phyloP scores from a whole-genome alignment of 1,139 yeast species.

The Diutina siamensis region DNA sequence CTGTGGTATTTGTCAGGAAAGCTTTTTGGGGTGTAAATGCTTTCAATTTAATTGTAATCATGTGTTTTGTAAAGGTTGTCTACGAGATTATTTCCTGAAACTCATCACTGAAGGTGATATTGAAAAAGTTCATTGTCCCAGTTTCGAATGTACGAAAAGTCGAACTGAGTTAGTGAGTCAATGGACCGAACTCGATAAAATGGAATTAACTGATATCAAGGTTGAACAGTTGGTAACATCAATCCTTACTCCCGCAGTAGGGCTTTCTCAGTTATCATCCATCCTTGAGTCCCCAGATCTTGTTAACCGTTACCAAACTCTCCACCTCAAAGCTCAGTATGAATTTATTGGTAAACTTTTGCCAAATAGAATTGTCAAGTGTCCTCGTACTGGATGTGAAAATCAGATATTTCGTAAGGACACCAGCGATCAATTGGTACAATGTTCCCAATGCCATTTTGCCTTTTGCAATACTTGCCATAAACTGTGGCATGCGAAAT shows the following conservation, averaged over 20 bases:
- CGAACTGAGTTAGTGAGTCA: slow-evolving; percentile 13
- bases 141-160: slow-evolving; percentile 31
- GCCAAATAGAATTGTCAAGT: slow-evolving; percentile 39
- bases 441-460: slow-evolving; percentile 40
- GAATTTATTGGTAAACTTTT: slow-evolving; percentile 33
- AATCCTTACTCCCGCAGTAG: slow-evolving; percentile 29
- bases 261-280: slow-evolving; percentile 17
- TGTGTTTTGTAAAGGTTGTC: slow-evolving; percentile 41
- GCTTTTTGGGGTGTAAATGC: slow-evolving; percentile 35
- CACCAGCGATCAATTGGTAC: slow-evolving; percentile 39
- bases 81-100: slow-evolving; percentile 32
- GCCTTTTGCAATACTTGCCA: slow-evolving; percentile 53
- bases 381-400: slow-evolving; percentile 38
- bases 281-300: slow-evolving; percentile 17
- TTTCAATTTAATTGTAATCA: slow-evolving; percentile 40
- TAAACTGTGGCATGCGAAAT: slow-evolving; percentile 54
- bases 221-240: slow-evolving; percentile 17
- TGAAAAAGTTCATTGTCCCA: slow-evolving; percentile 49
- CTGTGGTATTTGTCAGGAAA: slow-evolving; percentile 52
- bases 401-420: slow-evolving; percentile 36
- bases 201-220: slow-evolving; percentile 9
- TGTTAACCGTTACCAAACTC: slow-evolving; percentile 25
- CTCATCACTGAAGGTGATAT: slow-evolving; percentile 41
- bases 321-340: slow-evolving; percentile 29
- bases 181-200: slow-evolving; percentile 15